phyloP scores from a whole-genome alignment of 1,284 basidiomycete species.

The Trichosporon sp. region DNA sequence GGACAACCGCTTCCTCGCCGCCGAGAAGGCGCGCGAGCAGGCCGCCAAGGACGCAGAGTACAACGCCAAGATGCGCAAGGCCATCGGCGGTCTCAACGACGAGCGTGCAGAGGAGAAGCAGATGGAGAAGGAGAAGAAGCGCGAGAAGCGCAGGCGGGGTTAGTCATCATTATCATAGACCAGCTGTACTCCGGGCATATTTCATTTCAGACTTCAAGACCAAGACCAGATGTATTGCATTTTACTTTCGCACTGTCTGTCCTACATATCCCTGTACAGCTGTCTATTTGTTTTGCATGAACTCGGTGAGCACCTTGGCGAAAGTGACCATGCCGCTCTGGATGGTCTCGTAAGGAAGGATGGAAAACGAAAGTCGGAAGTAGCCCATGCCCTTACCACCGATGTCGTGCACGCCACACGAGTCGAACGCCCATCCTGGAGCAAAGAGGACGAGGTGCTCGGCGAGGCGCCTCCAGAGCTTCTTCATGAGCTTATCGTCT shows the following conservation, averaged over 20 bases:
- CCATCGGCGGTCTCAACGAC: slow-evolving; percentile 72
- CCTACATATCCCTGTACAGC: background rate
- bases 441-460: slow-evolving; percentile 45
- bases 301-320: slow-evolving; percentile 39
- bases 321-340: slow-evolving; percentile 35
- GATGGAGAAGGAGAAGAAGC: slow-evolving; percentile 67
- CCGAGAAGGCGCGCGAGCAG: slow-evolving; percentile 76
- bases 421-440: slow-evolving; percentile 43
- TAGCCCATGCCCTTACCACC: slow-evolving; percentile 43
- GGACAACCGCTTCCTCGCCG: slow-evolving; percentile 88
- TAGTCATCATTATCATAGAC: background rate
- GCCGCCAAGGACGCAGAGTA: slow-evolving; percentile 75
- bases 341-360: slow-evolving; percentile 42
- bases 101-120: slow-evolving; percentile 95
- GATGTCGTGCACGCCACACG: slow-evolving; percentile 38
- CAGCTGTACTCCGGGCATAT: background rate
- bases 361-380: slow-evolving; percentile 46
- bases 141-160: slow-evolving; percentile 60
- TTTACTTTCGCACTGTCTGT: background rate
- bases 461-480: slow-evolving; percentile 43
- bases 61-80: slow-evolving; percentile 72
- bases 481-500: slow-evolving; percentile 34
- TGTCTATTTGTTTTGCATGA: slow-evolving; percentile 20
- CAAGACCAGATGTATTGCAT: slow-evolving; percentile 1
- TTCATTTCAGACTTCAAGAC: no score